Evolutionary conservation across 2,329 filamentous ascomycete species (phyloP).

Genomic region (Metarhizium guizhouense): DNA sequence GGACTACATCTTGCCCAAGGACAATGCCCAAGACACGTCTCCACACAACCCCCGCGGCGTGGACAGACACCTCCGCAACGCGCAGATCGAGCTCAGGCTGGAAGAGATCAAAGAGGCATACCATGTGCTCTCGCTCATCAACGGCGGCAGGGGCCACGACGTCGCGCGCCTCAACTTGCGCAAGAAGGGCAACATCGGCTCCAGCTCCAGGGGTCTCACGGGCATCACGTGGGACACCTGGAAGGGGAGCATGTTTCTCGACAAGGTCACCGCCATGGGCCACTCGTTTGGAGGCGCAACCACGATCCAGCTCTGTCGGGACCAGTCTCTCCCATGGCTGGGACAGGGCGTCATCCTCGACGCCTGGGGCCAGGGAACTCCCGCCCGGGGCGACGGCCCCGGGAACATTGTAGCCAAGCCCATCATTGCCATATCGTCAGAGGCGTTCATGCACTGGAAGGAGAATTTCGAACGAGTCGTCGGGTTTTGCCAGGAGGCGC

Average conservation of each 20-base stretch:
- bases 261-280: conserved; percentile 52
- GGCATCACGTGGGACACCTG: conserved; percentile 48
- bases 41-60: conserved; percentile 51
- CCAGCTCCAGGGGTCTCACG: conserved; percentile 48
- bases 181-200: conserved; percentile 46
- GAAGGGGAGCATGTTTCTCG: conserved; percentile 44
- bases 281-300: conserved; percentile 62
- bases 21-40: conserved; percentile 38
- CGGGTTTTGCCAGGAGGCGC: conserved; percentile 46
- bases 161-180: conserved; percentile 45
- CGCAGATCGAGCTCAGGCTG: conserved; percentile 53
- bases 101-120: conserved; percentile 58
- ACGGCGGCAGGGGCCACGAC: conserved; percentile 41
- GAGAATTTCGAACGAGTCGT: conserved; percentile 51
- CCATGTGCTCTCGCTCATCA: conserved; percentile 44
- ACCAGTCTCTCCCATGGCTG: conserved; percentile 44
- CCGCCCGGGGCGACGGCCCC: conserved; percentile 31
- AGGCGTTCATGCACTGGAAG: conserved; percentile 64
- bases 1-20: conserved; percentile 56
- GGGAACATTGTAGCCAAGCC: conserved; percentile 40
- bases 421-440: conserved; percentile 54
- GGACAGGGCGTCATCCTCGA: conserved; percentile 59
- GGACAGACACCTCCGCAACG: conserved; percentile 48
- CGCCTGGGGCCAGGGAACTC: conserved; percentile 49
- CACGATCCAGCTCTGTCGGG: conserved; percentile 49